Base-by-base conservation (phyloP, 192 early-diverging fungal genomes). In the Geranomyces michiganensis region DNA sequence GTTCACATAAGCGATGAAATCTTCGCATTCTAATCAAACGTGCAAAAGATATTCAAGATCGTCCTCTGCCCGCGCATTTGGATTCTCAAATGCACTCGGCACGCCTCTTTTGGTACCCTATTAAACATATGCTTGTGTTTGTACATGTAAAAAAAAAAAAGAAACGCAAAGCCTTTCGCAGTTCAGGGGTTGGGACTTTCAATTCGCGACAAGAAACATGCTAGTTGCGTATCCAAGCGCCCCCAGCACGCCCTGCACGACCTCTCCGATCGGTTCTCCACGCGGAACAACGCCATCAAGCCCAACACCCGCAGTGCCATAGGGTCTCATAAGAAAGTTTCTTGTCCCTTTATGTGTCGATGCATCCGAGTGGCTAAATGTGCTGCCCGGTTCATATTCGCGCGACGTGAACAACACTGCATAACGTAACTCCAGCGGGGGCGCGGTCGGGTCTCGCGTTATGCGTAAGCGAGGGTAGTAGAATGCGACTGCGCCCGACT, bases 151-250 rank as follows among this genome's bases (percentile, higher is more conserved):
- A n/a, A n/a, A n/a, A n/a, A n/a, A n/a, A n/a, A n/a, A n/a, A n/a
- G n/a, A n/a, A n/a, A n/a, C n/a, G n/a, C n/a, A n/a, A n/a, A n/a
- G n/a, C n/a, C n/a, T n/a, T n/a, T n/a, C n/a, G n/a, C n/a, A n/a
- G n/a, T n/a, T n/a, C n/a, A n/a, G n/a, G n/a, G n/a, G n/a, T n/a
- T n/a, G n/a, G n/a, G n/a, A n/a, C n/a, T n/a, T n/a, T n/a, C n/a
- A 41, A 41, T 41, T 41, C 36, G 3, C 36, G 51, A 53, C 51
- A 26, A 26, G 58, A 60, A 60, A 60, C 22, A 60, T 31, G 31
- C 58, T 60, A 19, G 75, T 82, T 19, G 67, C 63, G 74, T 82
- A 82, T 10, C 81, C 81, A 65, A 82, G 72, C n/a, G 65, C 47
- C 13, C 73, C 21, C 49, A 82, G 29, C 7, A 82, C 75, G 14